phyloP scores from a whole-genome alignment of 2,329 filamentous ascomycete genomes.

The Aspergillus ibericus region DNA sequence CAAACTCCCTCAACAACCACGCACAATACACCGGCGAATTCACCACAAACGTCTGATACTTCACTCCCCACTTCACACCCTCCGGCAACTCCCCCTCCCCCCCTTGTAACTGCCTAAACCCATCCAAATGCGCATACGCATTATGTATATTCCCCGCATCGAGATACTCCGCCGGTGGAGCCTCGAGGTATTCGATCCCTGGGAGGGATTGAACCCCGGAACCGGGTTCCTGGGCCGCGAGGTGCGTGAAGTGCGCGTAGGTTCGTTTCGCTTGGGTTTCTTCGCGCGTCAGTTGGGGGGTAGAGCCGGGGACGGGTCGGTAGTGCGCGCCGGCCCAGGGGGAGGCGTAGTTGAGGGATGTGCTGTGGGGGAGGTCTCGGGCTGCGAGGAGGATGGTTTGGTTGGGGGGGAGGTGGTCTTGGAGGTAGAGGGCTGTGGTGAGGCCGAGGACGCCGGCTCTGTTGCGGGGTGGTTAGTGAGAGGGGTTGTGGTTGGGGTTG shows the following conservation, averaged over 20 bases:
- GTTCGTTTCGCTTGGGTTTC: constrained; percentile 40
- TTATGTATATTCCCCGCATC: constrained; percentile 26
- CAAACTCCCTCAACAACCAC: constrained; percentile 42
- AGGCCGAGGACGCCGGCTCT: constrained; percentile 46
- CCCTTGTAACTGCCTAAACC: constrained; percentile 32
- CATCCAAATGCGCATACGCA: constrained; percentile 35
- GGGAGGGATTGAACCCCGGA: constrained; percentile 39
- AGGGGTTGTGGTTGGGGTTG: not conserved
- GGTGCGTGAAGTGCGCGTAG: constrained; percentile 38
- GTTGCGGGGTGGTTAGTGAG: not conserved
- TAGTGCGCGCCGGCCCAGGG: constrained; percentile 51
- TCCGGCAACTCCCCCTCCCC: constrained; percentile 35
- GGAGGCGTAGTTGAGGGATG: constrained; percentile 48
- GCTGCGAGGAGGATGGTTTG: constrained; percentile 43
- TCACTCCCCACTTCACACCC: constrained; percentile 42
- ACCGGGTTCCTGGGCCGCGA: constrained; percentile 36
- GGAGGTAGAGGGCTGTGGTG: constrained; percentile 37
- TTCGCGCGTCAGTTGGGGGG: constrained; percentile 38
- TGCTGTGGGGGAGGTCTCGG: constrained; percentile 40
- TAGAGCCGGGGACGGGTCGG: constrained; percentile 44
- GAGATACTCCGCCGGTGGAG: constrained; percentile 38
- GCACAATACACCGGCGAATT: constrained; percentile 48
- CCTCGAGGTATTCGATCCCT: constrained; percentile 46
- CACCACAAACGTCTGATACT: constrained; percentile 44
- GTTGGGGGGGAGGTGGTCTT: constrained; percentile 26